Evolutionary conservation across 495 filamentous ascomycete species (phyloP), one percentile per base, ranked within the genome.

Genomic region (Cercophora sp.): DNA sequence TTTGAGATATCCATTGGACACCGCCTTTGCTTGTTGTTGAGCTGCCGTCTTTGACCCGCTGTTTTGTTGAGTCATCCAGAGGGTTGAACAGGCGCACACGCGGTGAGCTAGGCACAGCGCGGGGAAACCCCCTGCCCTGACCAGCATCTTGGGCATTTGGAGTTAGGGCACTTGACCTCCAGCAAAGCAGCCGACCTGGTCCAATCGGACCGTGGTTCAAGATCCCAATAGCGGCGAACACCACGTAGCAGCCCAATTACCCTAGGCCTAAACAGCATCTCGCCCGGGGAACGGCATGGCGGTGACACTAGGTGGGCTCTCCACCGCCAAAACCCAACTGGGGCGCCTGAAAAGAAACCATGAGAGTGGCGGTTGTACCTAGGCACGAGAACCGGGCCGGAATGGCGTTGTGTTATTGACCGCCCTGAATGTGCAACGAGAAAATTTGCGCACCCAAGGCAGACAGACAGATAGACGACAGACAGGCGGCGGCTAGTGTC

Each of bases 121-220:
- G n/a, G 50, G 41, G 20, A 19, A 27, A 26, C 8, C 15, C 20
- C 31, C 19, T 20, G 46, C 31, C 31, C 18, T 36, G 46, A 22
- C 31, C 42, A 25, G 20, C 34, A 37, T n/a, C 13, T 49, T 48
- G 48, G 48, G 48, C 48, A 26, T 29, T 40, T 24, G 20, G 23
- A 24, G 18, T 22, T 43, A 13, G 40, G 40, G 16, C 22, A 3
- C 8, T 25, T 29, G 35, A 15, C 19, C 29, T 20, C 48, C 54
- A 56, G 13, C 54, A 32, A 39, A 51, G 27, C 41, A 51, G 6
- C 26, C 39, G 15, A 15, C 41, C 20, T 29, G 39, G 49, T 37
- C 57, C 57, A 59, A 59, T 59, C 46, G 48, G 36, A 31, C 52
- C 34, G 25, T 29, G 11, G 41, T 29, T 16, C 47, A 26, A 37